These are phyloP conservation scores for Cicer judaicum DNA, from an alignment of 306 rosid genomes.

Conservation along the genomic window DNA sequence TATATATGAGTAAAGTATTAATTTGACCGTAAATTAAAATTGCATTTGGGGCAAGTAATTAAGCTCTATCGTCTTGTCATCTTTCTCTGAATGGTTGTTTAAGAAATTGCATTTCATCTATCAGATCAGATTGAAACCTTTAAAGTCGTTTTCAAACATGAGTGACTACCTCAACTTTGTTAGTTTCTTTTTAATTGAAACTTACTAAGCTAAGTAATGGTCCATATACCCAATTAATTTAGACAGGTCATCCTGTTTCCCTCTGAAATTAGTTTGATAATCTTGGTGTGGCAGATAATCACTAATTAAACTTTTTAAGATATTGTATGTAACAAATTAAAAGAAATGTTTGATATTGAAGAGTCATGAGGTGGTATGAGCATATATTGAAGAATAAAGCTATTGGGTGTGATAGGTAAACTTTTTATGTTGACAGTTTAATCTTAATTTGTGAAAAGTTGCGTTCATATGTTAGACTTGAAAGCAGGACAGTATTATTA, in stretches of 20 bases:
- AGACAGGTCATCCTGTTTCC: constrained; percentile 52
- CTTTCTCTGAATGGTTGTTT: constrained; percentile 31
- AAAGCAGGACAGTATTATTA: neutral
- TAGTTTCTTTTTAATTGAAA: constrained; percentile 36
- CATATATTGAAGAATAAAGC: constrained; percentile 13
- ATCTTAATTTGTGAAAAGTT: constrained; percentile 34
- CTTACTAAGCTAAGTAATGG: constrained; percentile 46
- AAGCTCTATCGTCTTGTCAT: constrained; percentile 25
- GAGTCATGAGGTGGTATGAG: constrained; percentile 43
- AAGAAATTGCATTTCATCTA: constrained; percentile 47
- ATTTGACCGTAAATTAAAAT: constrained; percentile 10
- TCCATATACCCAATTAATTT: constrained; percentile 42
- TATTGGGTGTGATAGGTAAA: constrained; percentile 43
- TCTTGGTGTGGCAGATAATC: constrained; percentile 40
- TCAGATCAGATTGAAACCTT: constrained; percentile 25
- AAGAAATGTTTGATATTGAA: constrained; percentile 41
- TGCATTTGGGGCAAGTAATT: constrained; percentile 34
- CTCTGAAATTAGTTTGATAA: constrained; percentile 42
- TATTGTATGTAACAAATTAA: constrained; percentile 40
- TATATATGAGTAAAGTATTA: neutral
- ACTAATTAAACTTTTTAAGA: constrained; percentile 20
- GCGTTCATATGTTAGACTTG: neutral
- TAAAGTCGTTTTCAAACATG: constrained; percentile 51
- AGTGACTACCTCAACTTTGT: constrained; percentile 54
- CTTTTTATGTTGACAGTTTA: constrained; percentile 23